Evolutionary conservation across 441 rosid genomes (phyloP).

Genomic region (Dalechampia spathulata): DNA sequence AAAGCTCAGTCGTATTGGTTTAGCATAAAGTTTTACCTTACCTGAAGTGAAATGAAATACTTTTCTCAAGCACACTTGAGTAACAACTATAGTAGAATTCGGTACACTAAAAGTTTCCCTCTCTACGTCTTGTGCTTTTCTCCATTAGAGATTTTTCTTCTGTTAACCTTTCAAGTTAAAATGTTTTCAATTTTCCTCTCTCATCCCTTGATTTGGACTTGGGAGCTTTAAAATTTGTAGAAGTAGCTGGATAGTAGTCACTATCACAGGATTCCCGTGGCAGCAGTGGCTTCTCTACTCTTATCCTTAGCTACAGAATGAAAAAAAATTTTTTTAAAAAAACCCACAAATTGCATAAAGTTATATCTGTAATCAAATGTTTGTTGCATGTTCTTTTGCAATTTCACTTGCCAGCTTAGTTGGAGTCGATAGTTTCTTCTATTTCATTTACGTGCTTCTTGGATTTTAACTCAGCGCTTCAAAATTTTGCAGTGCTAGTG

Average conservation of each 20-base stretch:
- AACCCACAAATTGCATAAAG: no score
- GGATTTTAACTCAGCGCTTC: constrained; percentile 9
- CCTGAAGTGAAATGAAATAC: neutral
- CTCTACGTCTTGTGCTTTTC: neutral
- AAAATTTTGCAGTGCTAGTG: constrained; percentile 49
- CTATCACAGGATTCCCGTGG: neutral
- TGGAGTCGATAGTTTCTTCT: neutral
- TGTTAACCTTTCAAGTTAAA: neutral
- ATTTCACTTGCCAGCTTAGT: neutral
- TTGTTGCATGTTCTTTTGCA: neutral
- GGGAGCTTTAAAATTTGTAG: neutral
- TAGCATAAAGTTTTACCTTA: neutral
- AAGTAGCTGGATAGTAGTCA: neutral
- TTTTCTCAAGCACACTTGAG: neutral
- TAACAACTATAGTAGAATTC: neutral
- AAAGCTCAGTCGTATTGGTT: constrained; percentile 1
- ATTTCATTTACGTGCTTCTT: neutral
- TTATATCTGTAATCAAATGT: no score
- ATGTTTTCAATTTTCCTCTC: neutral
- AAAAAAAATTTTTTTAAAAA: no score
- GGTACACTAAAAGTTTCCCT: neutral
- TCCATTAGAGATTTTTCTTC: neutral
- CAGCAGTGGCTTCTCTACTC: neutral
- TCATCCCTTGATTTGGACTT: neutral
- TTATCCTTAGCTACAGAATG: no score